Percentiles rank a stretch among this genome's conserved stretches.
Evolutionary conservation across 2,329 filamentous ascomycete species (phyloP).

Genomic region (Ascochyta koolunga): DNA sequence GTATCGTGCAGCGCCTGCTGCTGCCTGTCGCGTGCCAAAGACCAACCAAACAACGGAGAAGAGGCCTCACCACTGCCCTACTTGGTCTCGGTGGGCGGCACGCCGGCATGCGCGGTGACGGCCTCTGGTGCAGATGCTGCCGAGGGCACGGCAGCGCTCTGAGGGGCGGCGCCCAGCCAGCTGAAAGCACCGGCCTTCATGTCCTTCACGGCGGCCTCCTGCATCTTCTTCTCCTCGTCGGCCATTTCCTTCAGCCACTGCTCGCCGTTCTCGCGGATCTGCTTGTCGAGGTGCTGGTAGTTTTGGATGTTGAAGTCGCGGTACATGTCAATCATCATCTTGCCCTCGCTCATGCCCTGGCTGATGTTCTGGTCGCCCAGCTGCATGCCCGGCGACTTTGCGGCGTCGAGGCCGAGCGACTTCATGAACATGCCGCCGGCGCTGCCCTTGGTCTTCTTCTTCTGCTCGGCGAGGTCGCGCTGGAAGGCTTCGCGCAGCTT

Average conservation of each 20-base stretch:
- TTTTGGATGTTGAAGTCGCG: slow-evolving; percentile 88
- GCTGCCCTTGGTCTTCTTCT: slow-evolving; percentile 64
- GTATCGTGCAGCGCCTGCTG: not conserved
- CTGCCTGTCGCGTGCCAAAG: slow-evolving; percentile 1
- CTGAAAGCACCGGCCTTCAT: slow-evolving; percentile 68
- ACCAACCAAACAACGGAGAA: not conserved
- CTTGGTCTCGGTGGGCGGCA: slow-evolving; percentile 18
- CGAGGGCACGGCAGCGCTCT: slow-evolving; percentile 21
- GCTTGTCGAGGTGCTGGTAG: slow-evolving; percentile 86
- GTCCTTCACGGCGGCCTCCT: slow-evolving; percentile 88
- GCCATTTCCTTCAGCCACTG: slow-evolving; percentile 96
- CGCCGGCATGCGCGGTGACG: slow-evolving; percentile 21
- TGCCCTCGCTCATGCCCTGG: slow-evolving; percentile 86
- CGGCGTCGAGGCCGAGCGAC: slow-evolving; percentile 76
- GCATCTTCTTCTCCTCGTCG: slow-evolving; percentile 82
- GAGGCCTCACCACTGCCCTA: not conserved
- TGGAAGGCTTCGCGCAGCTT: slow-evolving; percentile 85
- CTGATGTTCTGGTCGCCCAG: slow-evolving; percentile 62
- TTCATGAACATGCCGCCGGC: slow-evolving; percentile 73
- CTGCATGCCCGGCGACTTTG: slow-evolving; percentile 61
- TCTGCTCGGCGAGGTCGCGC: slow-evolving; percentile 73
- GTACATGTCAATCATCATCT: slow-evolving; percentile 96
- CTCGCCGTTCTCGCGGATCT: slow-evolving; percentile 91
- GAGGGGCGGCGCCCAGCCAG: slow-evolving; percentile 33
- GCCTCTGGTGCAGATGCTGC: slow-evolving; percentile 26